phyloP scores from a whole-genome alignment of 306 rosid genomes.

The Mucuna pruriens region DNA sequence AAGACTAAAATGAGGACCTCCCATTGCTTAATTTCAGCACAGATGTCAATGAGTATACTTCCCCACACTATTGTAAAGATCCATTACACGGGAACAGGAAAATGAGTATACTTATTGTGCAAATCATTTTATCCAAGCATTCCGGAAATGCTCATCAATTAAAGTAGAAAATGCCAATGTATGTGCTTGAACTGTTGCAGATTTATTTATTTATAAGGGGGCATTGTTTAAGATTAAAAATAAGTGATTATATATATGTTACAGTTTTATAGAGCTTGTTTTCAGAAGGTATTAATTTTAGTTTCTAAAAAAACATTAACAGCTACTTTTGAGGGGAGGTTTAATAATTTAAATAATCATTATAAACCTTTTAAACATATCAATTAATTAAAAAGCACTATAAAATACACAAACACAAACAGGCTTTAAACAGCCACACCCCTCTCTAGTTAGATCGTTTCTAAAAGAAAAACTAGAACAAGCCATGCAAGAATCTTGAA shows the following conservation, averaged over 20 bases:
- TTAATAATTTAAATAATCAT: neutral
- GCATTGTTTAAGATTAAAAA: neutral
- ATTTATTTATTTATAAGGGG: neutral
- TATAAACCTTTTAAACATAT: neutral
- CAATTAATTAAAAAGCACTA: neutral
- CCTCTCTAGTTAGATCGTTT: slow-evolving; percentile 11
- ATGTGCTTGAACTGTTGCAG: neutral
- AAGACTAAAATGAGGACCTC: neutral
- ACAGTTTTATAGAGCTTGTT: neutral
- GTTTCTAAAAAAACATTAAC: neutral
- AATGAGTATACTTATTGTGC: neutral
- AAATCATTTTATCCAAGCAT: neutral
- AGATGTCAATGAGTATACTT: neutral
- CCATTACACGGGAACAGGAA: neutral
- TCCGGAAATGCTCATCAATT: slow-evolving; percentile 15
- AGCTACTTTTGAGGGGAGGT: neutral
- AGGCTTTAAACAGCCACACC: neutral
- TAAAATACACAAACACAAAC: neutral
- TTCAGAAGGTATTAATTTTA: neutral
- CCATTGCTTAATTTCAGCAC: slow-evolving; percentile 7
- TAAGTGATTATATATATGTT: neutral
- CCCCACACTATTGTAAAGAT: neutral
- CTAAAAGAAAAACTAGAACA: neutral
- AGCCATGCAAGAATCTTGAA: neutral
- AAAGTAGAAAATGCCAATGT: neutral